Percentiles rank a stretch among this genome's conserved stretches.
These are phyloP conservation scores for Vanrija humicola DNA, from an alignment of 1,284 basidiomycete genomes.

Conservation along the genomic window DNA sequence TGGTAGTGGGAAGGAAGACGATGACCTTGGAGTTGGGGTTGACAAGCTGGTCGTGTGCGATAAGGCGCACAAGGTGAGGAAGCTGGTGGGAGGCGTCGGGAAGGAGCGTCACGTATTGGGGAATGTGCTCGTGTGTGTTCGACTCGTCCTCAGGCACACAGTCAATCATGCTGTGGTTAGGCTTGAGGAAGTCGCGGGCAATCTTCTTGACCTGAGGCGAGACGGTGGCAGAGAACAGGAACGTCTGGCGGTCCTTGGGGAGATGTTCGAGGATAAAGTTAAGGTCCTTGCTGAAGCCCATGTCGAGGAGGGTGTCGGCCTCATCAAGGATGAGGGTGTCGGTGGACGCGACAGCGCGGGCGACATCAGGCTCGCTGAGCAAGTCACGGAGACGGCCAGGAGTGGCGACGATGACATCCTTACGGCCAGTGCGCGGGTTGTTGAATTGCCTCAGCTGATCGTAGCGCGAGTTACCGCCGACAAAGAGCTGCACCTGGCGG, in stretches of 20 bases:
- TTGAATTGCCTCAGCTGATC: constrained; percentile 56
- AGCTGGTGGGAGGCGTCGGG: constrained; percentile 66
- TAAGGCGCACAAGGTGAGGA: constrained; percentile 70
- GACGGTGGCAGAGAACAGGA: constrained; percentile 88
- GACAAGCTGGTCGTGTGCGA: constrained; percentile 83
- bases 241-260: constrained; percentile 77
- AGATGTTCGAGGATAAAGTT: constrained; percentile 67
- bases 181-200: constrained; percentile 57
- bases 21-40: constrained; percentile 74
- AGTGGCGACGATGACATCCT: constrained; percentile 88
- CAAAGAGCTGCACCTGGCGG: constrained; percentile 70
- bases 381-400: constrained; percentile 86
- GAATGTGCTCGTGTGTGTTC: constrained; percentile 71
- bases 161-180: constrained; percentile 61
- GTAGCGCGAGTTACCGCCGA: constrained; percentile 67
- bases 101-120: constrained; percentile 78
- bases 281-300: constrained; percentile 92
- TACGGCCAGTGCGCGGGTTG: constrained; percentile 61
- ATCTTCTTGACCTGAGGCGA: constrained; percentile 52
- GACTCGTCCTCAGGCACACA: constrained; percentile 57
- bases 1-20: constrained; percentile 86
- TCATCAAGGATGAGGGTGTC: constrained; percentile 83
- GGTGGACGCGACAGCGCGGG: constrained; percentile 56
- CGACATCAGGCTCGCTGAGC: constrained; percentile 61
- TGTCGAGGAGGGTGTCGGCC: constrained; percentile 90